Evolutionary conservation across 164 flowering plant genomes (phyloP), one percentile per base, ranked within the genome.

Genomic region (Dillenia turbinata): DNA sequence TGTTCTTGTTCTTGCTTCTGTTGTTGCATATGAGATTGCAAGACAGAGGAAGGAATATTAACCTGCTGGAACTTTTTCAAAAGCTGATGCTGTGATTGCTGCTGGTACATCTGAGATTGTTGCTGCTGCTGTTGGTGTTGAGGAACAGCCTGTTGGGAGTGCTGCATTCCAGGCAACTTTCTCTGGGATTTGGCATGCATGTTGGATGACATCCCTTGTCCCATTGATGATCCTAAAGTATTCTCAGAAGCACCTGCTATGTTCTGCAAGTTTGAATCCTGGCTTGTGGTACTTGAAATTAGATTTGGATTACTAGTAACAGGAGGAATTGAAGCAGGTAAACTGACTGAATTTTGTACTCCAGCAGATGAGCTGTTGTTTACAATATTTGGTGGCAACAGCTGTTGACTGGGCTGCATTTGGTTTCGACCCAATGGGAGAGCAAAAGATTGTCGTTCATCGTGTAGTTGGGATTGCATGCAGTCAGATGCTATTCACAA

Each of bases 131-230:
- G 84, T 52, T 73, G 84, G 66, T 83, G 88, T 54, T 76, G 82
- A 8, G 78, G 43, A 54, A 62, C 69, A 56, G 71, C 77, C 63
- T 72, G 85, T 66, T 85, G 83, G 10, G 64, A 52, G 40, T 60
- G 73, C 66, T 79, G 97, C 75, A 92, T 87, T 56, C 83, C 96
- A 51, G 67, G 85, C 70, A 88, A 71, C 62, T 74, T 94, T 74
- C 87, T 86, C 73, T 85, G 96, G 11, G 85, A 44, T 71, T 71
- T 81, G 17, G 87, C 49, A 72, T 82, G 85, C 67, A 83, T 72
- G 73, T 74, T 85, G 14, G 86, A 61, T 13, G 83, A 49, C 52
- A 79, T 65, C 49, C 83, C 88, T 64, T 82, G 91, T 14, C 88
- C 91, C 75, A 87, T 73, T 49, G 94, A 65, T 73, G 62, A 75